Percentiles rank a stretch among this genome's conserved stretches.
Evolutionary conservation across 2,329 filamentous ascomycete species (phyloP).

Genomic region (Trichoderma brevicompactum): DNA sequence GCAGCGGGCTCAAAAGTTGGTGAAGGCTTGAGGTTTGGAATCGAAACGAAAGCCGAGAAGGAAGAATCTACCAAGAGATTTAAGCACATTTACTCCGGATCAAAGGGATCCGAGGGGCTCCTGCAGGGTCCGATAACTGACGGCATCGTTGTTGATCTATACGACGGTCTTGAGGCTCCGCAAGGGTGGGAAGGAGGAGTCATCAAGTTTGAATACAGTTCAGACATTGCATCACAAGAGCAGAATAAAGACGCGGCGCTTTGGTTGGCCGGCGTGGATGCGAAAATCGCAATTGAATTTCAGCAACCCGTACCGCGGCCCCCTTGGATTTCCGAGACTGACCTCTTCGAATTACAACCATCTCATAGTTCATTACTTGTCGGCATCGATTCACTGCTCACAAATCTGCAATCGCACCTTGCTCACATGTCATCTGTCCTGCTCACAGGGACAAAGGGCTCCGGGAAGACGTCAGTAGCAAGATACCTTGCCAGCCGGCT

Average conservation of each 20-base stretch:
- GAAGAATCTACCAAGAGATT: slow-evolving; percentile 77
- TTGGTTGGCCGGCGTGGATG: slow-evolving; percentile 81
- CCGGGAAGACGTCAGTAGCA: slow-evolving; percentile 84
- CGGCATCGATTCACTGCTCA: slow-evolving; percentile 78
- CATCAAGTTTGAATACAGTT: slow-evolving; percentile 68
- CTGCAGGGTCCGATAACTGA: slow-evolving; percentile 87
- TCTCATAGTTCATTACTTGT: slow-evolving; percentile 68
- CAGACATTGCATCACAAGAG: slow-evolving; percentile 44
- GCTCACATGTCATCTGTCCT: slow-evolving; percentile 87
- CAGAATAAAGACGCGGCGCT: slow-evolving; percentile 53
- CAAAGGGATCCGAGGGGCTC: slow-evolving; percentile 61
- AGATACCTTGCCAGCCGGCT: slow-evolving; percentile 76
- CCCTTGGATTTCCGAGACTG: slow-evolving; percentile 53
- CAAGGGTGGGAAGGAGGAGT: slow-evolving; percentile 82
- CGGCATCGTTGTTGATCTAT: slow-evolving; percentile 73
- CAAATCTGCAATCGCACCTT: slow-evolving; percentile 74
- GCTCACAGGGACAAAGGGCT: slow-evolving; percentile 84
- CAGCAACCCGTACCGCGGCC: slow-evolving; percentile 74
- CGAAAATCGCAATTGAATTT: slow-evolving; percentile 73
- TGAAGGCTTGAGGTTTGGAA: slow-evolving; percentile 80
- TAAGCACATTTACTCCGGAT: slow-evolving; percentile 68
- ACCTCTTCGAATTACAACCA: slow-evolving; percentile 59
- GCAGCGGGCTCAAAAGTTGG: slow-evolving; percentile 59
- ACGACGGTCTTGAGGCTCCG: slow-evolving; percentile 57
- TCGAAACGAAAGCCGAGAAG: slow-evolving; percentile 80